Base-by-base conservation (phyloP, 2,329 filamentous ascomycete genomes). In the Chalara sp. region DNA sequence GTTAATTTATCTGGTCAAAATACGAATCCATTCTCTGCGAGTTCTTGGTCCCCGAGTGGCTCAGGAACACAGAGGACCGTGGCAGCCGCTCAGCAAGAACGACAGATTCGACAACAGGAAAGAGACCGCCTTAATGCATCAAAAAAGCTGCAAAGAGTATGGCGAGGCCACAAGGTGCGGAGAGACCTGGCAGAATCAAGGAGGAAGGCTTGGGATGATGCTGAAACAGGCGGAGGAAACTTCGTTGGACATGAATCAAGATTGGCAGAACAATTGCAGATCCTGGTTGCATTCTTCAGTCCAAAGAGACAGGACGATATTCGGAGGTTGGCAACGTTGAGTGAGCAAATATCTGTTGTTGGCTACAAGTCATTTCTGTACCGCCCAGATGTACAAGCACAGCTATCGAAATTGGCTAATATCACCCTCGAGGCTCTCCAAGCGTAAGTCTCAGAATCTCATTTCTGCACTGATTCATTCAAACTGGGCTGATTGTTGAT, bases 1-100 rank as follows among this genome's bases (percentile, higher is more conserved):
- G 89, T 97, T 66, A 96, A 97, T 70, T 84, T 99, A 55, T 93
- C 89, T 58, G 93, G 90, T 56, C 86, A 91, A 60, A 81, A 81
- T 58, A 75, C 76, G 47, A 95, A 96, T 63, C 89, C 90, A 4
- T 95, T 93, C 67, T 83, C 79, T 53, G 80, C 80, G 58, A 76
- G 76, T 32, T 73, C 76, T 41, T 81, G 82, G 75, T 72, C 72
- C 12, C 73, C 79, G 5, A 71, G 76, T 10, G 76, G 77, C 12
- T 76, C 81, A 1, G 84, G 83, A 13, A 77, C 87, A 5, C 87
- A 89, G 61, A 84, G 86, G 62, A 86, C 91, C 1, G 79, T 97
- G 31, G 87, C 86, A 43, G 83, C 89, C 61, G 92, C 92, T 31
- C 89, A 96, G 64, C 88, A 90, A 60, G 90, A 96, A 61, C 84